Evolutionary conservation across 1,139 yeast species (phyloP).

Genomic region (Lodderomyces oxycetoniae): DNA sequence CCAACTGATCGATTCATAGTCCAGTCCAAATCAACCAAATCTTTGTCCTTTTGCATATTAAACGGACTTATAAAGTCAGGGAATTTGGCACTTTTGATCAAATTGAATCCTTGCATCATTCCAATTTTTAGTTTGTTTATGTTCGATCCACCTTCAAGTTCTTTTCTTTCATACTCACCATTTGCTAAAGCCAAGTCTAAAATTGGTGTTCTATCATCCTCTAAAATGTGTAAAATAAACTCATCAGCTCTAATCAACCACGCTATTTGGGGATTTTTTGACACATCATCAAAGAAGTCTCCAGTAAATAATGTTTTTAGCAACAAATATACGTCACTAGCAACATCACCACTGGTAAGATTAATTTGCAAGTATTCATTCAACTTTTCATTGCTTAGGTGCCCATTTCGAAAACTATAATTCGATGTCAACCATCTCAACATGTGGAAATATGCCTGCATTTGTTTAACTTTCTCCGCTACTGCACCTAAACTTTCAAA

Average conservation of each 20-base stretch:
- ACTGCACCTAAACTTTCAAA: slow-evolving; percentile 36
- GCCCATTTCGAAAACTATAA: slow-evolving; percentile 34
- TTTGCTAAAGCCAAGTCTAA: slow-evolving; percentile 38
- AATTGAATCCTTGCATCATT: slow-evolving; percentile 42
- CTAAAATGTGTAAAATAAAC: slow-evolving; percentile 39
- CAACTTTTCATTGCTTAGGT: slow-evolving; percentile 32
- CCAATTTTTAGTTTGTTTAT: slow-evolving; percentile 37
- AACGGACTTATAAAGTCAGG: slow-evolving; percentile 37
- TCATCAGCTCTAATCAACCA: slow-evolving; percentile 63
- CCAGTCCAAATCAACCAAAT: slow-evolving; percentile 51
- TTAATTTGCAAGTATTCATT: slow-evolving; percentile 32
- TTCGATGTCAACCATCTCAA: slow-evolving; percentile 26
- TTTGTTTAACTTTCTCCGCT: slow-evolving; percentile 22
- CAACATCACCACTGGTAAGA: slow-evolving; percentile 24
- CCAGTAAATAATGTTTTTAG: slow-evolving; percentile 41
- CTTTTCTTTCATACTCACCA: slow-evolving; percentile 44
- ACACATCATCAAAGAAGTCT: slow-evolving; percentile 19
- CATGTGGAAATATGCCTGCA: slow-evolving; percentile 26
- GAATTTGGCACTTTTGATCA: slow-evolving; percentile 29
- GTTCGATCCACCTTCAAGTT: slow-evolving; percentile 43
- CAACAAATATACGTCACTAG: slow-evolving; percentile 35
- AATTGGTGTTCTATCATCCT: slow-evolving; percentile 41
- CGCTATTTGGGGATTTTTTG: slow-evolving; percentile 19
- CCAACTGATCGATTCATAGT: slow-evolving; percentile 63
- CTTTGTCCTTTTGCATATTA: slow-evolving; percentile 6